Conservation (phyloP, 306 rosid genomes). For the Vigna unguiculata region DNA sequence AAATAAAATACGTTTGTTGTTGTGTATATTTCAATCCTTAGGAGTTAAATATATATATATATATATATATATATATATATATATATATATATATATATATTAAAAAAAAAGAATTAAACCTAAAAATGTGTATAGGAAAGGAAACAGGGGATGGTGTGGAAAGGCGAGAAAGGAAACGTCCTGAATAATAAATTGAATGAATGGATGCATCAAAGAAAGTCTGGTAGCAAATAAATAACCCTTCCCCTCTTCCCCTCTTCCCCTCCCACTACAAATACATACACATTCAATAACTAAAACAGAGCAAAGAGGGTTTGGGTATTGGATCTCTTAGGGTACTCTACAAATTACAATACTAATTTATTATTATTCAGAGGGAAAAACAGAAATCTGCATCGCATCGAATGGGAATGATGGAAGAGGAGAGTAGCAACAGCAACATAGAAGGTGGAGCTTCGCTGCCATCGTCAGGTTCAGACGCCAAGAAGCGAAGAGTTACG, state of each 20-base stretch:
- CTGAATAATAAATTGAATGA: not conserved
- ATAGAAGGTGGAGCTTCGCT: slow-evolving; percentile 59
- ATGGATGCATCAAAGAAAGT: too few relatives aligned
- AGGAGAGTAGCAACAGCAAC: slow-evolving; percentile 9
- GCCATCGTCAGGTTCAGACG: slow-evolving; percentile 68
- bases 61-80: too few relatives aligned
- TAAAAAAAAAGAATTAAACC: too few relatives aligned
- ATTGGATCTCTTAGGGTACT: slow-evolving; percentile 27
- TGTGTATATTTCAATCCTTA: too few relatives aligned
- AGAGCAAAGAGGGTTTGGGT: not conserved
- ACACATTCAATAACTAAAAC: not conserved
- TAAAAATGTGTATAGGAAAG: too few relatives aligned
- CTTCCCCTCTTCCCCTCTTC: not conserved
- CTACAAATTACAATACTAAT: not conserved
- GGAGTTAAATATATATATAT: too few relatives aligned
- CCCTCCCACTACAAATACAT: not conserved
- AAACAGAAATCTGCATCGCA: not conserved
- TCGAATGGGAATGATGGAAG: slow-evolving; percentile 42
- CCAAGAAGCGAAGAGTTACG: slow-evolving; percentile 66
- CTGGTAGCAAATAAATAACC: not conserved
- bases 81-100: too few relatives aligned
- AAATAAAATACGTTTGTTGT: too few relatives aligned
- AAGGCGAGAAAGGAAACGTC: not conserved
- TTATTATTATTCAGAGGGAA: not conserved
- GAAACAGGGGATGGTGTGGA: not conserved